These are phyloP conservation scores for Suhomyces chickasaworum DNA, from an alignment of 1,139 yeast species.

Conservation along the genomic window DNA sequence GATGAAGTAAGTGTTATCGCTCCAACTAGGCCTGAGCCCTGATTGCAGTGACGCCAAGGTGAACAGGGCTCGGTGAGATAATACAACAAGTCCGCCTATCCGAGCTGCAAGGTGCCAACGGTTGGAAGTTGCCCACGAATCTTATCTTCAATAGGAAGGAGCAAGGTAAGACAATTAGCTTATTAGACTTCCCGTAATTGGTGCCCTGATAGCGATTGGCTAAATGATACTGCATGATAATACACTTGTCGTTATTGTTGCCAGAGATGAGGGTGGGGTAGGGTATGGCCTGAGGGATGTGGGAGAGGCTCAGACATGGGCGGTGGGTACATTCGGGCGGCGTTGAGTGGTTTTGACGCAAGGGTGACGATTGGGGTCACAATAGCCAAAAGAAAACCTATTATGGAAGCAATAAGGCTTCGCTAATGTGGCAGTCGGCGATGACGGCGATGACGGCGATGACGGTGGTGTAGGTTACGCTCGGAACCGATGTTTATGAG, in stretches of 20 bases:
- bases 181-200: background rate
- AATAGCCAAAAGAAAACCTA: background rate
- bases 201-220: background rate
- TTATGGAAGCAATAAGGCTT: no score
- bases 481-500: no score
- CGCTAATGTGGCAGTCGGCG: background rate
- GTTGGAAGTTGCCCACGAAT: background rate
- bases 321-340: background rate
- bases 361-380: background rate
- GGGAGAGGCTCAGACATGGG: background rate
- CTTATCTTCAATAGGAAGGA: background rate
- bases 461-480: background rate
- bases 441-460: background rate
- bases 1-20: background rate
- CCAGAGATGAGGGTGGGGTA: background rate
- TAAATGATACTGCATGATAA: background rate
- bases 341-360: background rate
- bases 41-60: background rate
- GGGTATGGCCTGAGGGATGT: background rate
- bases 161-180: background rate
- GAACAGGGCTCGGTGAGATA: background rate
- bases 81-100: background rate
- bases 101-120: background rate
- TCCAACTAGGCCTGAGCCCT: background rate
- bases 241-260: background rate